phyloP scores from a whole-genome alignment of 768 basidiomycete genomes.

The Tylopilus balloui region DNA sequence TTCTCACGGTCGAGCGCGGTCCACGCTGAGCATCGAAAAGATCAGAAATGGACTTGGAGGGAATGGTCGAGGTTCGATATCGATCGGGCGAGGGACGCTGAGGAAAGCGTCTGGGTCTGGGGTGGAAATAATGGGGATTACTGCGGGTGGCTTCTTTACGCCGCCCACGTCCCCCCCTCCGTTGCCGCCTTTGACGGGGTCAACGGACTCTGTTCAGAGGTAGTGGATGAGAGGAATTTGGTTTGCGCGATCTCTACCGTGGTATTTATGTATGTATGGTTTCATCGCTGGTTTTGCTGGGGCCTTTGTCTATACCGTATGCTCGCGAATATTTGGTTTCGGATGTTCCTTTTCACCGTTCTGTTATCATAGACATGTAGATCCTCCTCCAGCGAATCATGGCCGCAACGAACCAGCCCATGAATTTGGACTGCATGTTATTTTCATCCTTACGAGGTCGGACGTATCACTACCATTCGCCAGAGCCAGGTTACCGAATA shows the following conservation, averaged over 20 bases:
- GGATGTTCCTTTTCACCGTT: not conserved
- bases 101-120: conserved; percentile 64
- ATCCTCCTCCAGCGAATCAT: no score
- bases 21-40: conserved; percentile 63
- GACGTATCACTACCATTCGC: no score
- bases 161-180: conserved; percentile 41
- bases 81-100: conserved; percentile 58
- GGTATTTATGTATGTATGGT: conserved; percentile 1
- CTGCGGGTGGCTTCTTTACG: conserved; percentile 74
- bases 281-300: not conserved
- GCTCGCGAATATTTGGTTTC: not conserved
- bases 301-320: not conserved
- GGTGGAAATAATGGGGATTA: conserved; percentile 72
- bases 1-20: conserved; percentile 44
- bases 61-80: conserved; percentile 53
- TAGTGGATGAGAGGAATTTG: not conserved
- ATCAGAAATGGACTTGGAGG: conserved; percentile 24
- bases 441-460: no score
- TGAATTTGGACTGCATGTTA: no score
- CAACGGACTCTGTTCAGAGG: not conserved
- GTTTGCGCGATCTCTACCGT: conserved; percentile 1
- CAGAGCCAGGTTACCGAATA: no score
- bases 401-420: no score
- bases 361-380: not conserved
- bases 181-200: conserved; percentile 18